Evolutionary conservation across 2,329 filamentous ascomycete species (phyloP), one percentile per base, ranked within the genome.

Genomic region (Ascosphaera apis): DNA sequence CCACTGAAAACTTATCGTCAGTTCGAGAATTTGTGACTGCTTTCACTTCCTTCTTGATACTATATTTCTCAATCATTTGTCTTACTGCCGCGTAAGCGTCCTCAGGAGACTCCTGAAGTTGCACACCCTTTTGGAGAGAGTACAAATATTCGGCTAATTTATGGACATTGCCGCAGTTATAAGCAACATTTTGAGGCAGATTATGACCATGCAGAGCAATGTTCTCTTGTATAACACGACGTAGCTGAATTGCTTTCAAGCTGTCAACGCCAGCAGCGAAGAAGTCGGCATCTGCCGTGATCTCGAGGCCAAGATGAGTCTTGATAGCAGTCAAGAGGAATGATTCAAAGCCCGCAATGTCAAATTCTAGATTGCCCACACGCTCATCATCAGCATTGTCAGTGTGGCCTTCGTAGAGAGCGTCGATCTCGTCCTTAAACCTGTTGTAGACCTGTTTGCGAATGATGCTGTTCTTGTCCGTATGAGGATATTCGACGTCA

Each of bases 241-340:
- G 61, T 39, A 70, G 61, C 36, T 63, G 60, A 18, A 71, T 68
- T 1, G 67, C 63, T 41, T 70, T 65, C 17, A 75, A 48, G 33
- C 63, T 69, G 46, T 75, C 71, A 2, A 73, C 53, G 0, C 70
- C 70, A 0, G 60, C 51, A 0, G 57, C 51, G 44, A 74, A 76
- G 44, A 76, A 67, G 45, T 76, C 71, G 1, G 61, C 58, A 13
- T 63, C 60, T 33, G 53, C 39, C 44, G 18, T 18, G 31, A 44
- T 1, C 35, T 48, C 17, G 41, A 15, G 36, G 45, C 44, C 45
- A 1, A 44, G 31, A 4, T 48, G 36, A 3, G 48, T 42, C 8
- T 55, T 41, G 16, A 44, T 44, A n/a, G 47, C 33, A 15, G 23
- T 40, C 11, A 21, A 28, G 2, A 45, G 19, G 31, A 39, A 40